A percentile compares a stretch with the other conserved stretches of the same genome.
Conservation (phyloP, 768 basidiomycete species). For the Pleurotus platypus region DNA sequence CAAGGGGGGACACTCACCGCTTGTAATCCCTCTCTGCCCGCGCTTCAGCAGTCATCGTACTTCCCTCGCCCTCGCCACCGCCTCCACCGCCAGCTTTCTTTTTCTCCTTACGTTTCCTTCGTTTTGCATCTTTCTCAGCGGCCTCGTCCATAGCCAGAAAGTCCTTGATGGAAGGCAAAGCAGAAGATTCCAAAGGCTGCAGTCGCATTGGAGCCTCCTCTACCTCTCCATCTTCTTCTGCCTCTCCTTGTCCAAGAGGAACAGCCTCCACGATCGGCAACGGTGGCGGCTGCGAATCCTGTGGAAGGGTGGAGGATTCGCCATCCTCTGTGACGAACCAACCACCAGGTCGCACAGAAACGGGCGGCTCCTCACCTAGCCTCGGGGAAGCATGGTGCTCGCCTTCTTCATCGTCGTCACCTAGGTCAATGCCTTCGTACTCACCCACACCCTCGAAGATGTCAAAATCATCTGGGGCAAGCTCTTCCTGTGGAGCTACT, state of each 20-base stretch:
- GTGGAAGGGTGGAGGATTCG: constrained; percentile 15
- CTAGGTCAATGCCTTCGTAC: constrained; percentile 66
- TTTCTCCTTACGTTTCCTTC: constrained; percentile 75
- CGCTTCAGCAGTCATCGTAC: constrained; percentile 36
- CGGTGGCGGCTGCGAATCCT: constrained; percentile 8
- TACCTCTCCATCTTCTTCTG: constrained; percentile 33
- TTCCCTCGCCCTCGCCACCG: constrained; percentile 26
- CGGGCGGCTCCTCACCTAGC: constrained; percentile 8
- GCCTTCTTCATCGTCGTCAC: constrained; percentile 42
- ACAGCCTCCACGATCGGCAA: background rate
- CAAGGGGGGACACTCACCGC: constrained; percentile 30
- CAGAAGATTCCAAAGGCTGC: constrained; percentile 73
- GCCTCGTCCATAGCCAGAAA: constrained; percentile 76
- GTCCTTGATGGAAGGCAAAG: constrained; percentile 78
- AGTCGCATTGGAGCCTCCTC: constrained; percentile 53
- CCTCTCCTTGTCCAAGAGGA: constrained; percentile 12
- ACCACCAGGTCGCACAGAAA: constrained; percentile 10
- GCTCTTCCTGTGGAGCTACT: constrained; percentile 27
- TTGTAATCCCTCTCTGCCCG: constrained; percentile 58
- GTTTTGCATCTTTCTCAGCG: constrained; percentile 60
- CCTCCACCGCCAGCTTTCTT: constrained; percentile 44
- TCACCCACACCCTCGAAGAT: constrained; percentile 87
- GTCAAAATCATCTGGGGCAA: constrained; percentile 64
- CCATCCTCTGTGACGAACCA: constrained; percentile 47
- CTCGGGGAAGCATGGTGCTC: constrained; percentile 8